Conservation (phyloP, 371 early-diverging fungal species). For the Zopfochytrium polystomum region DNA sequence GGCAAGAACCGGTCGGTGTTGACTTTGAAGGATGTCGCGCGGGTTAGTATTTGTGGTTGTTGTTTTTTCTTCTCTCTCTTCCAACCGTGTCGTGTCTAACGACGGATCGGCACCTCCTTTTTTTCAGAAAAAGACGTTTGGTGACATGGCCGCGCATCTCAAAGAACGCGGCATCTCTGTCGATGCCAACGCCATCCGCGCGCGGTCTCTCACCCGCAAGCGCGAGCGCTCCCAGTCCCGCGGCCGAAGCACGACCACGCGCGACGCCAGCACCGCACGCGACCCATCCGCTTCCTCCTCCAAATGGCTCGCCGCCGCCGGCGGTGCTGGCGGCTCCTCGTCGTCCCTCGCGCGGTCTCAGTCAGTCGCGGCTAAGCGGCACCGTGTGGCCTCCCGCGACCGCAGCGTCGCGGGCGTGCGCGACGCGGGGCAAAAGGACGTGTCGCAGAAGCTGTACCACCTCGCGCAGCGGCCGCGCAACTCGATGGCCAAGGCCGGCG, state of each 20-base stretch:
- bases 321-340: constrained; percentile 30
- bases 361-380: constrained; percentile 43
- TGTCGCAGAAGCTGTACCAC: constrained; percentile 73
- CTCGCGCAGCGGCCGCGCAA: constrained; percentile 68
- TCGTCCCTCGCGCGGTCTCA: constrained; percentile 19
- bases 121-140: constrained; percentile 9
- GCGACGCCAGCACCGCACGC: no score
- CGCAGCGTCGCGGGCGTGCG: constrained; percentile 71
- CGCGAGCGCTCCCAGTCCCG: constrained; percentile 71
- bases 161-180: constrained; percentile 56
- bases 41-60: constrained; percentile 16
- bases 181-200: constrained; percentile 44
- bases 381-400: constrained; percentile 27
- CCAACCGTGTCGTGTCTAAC: background rate
- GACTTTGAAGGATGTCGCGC: constrained; percentile 50
- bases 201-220: constrained; percentile 58
- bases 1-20: constrained; percentile 65
- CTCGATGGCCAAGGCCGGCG: constrained; percentile 82
- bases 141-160: constrained; percentile 61
- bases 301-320: no score
- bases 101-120: background rate
- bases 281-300: no score
- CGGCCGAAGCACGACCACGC: no score
- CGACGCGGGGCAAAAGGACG: constrained; percentile 59
- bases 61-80: constrained; percentile 6